Conservation (phyloP, 2,329 filamentous ascomycete genomes). For the Colletotrichum tanaceti region DNA sequence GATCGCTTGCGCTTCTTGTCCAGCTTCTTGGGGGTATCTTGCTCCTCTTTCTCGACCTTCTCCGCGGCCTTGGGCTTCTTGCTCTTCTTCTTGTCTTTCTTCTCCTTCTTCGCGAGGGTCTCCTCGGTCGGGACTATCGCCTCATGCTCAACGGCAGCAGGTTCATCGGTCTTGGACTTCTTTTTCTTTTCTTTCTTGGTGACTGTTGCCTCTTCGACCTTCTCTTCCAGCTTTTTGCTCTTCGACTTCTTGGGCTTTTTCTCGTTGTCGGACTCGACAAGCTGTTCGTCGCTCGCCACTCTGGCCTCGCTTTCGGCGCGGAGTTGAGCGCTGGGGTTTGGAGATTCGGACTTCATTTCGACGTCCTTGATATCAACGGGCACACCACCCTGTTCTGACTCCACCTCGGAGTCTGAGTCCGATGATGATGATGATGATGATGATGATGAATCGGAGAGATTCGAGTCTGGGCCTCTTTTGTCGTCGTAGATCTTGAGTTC, state of each 20-base stretch:
- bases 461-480: constrained; percentile 40
- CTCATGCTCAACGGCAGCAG: constrained; percentile 30
- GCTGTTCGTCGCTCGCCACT: constrained; percentile 40
- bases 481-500: constrained; percentile 40
- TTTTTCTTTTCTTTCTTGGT: constrained; percentile 44
- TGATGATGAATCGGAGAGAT: constrained; percentile 42
- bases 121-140: constrained; percentile 40
- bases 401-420: constrained; percentile 33
- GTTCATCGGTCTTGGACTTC: constrained; percentile 49
- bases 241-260: constrained; percentile 40
- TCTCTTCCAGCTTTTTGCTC: constrained; percentile 35
- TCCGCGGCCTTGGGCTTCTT: constrained; percentile 40
- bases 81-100: constrained; percentile 42
- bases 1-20: constrained; percentile 45
- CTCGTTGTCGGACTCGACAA: constrained; percentile 46
- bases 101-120: constrained; percentile 39
- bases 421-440: constrained; percentile 18
- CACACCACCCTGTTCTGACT: constrained; percentile 42
- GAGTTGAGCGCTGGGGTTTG: constrained; percentile 38
- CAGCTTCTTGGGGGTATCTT: constrained; percentile 44
- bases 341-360: constrained; percentile 39
- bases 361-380: constrained; percentile 47
- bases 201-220: constrained; percentile 14
- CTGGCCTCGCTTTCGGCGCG: constrained; percentile 39
- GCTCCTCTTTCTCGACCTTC: constrained; percentile 24